These are phyloP conservation scores for Rubia yunnanensis DNA, from an alignment of 257 asterid species.

Conservation along the genomic window DNA sequence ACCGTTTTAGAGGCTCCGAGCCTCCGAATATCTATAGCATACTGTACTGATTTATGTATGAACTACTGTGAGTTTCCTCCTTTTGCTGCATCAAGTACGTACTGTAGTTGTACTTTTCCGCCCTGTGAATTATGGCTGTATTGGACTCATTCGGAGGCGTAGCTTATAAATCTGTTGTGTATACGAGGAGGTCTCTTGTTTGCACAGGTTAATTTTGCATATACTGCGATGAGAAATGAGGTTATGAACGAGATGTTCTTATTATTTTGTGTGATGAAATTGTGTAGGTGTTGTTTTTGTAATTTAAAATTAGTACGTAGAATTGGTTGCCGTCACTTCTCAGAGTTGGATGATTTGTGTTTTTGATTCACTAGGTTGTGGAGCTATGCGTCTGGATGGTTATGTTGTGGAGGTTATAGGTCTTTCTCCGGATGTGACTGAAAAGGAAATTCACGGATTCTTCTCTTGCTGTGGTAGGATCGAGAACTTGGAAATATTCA, in stretches of 20 bases:
- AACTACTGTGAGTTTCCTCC: background rate
- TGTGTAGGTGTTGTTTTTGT: background rate
- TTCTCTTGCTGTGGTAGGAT: constrained; percentile 54
- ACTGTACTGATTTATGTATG: background rate
- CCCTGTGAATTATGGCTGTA: background rate
- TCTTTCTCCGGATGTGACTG: constrained; percentile 36
- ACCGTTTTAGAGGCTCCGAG: too few relatives aligned
- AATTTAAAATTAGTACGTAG: too few relatives aligned
- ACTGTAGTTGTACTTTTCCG: background rate
- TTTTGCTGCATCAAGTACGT: background rate
- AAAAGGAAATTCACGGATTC: constrained; percentile 44
- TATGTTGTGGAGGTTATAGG: constrained; percentile 47
- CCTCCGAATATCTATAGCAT: background rate
- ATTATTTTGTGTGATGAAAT: too few relatives aligned
- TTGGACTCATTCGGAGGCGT: background rate
- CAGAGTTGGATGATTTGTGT: background rate
- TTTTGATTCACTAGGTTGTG: constrained; percentile 9
- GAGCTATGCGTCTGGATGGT: constrained; percentile 25
- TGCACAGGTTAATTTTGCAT: background rate
- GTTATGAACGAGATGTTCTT: background rate
- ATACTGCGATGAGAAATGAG: background rate
- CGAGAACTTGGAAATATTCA: constrained; percentile 29
- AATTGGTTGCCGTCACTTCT: background rate
- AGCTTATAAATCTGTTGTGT: background rate
- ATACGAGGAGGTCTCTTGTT: background rate